Percentiles rank a stretch among this genome's conserved stretches.
Conservation (phyloP, 257 asterid genomes). For the Nemophila menziesii region DNA sequence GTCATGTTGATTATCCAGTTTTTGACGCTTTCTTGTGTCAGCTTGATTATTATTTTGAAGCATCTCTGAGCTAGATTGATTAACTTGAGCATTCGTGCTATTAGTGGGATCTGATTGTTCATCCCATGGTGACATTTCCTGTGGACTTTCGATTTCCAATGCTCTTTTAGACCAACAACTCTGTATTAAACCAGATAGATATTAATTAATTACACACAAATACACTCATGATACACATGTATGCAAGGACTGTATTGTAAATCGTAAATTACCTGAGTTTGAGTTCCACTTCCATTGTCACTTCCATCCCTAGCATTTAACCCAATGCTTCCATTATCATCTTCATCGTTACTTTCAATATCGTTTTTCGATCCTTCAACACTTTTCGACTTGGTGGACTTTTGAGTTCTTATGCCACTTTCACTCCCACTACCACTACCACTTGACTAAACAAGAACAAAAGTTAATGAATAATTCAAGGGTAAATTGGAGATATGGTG, state of each 20-base stretch:
- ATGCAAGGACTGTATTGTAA: background rate
- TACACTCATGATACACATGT: background rate
- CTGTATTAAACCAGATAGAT: conserved; percentile 14
- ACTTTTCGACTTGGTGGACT: conserved; percentile 23
- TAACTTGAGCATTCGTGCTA: conserved; percentile 36
- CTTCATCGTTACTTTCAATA: conserved; percentile 25
- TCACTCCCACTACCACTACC: conserved; percentile 46
- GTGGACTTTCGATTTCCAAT: conserved; percentile 26
- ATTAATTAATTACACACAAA: background rate
- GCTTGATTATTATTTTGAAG: conserved; percentile 22
- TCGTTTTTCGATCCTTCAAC: conserved; percentile 22
- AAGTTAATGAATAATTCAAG: background rate
- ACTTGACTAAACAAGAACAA: conserved; percentile 22
- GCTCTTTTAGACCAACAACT: conserved; percentile 38
- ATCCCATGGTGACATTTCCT: conserved; percentile 25
- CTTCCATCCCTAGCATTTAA: conserved; percentile 26
- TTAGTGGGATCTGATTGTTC: conserved; percentile 25
- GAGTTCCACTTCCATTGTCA: conserved; percentile 43
- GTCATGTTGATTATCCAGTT: conserved; percentile 16
- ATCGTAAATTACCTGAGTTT: conserved; percentile 27
- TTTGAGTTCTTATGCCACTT: conserved; percentile 34
- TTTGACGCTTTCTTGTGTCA: conserved; percentile 14
- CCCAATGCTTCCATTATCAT: conserved; percentile 28
- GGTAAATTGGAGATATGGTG: too few species aligned
- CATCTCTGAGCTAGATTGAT: conserved; percentile 24